Evolutionary conservation across 345 rosid genomes (phyloP), one percentile per base, ranked within the genome.

Genomic region (Moricandia arvensis): DNA sequence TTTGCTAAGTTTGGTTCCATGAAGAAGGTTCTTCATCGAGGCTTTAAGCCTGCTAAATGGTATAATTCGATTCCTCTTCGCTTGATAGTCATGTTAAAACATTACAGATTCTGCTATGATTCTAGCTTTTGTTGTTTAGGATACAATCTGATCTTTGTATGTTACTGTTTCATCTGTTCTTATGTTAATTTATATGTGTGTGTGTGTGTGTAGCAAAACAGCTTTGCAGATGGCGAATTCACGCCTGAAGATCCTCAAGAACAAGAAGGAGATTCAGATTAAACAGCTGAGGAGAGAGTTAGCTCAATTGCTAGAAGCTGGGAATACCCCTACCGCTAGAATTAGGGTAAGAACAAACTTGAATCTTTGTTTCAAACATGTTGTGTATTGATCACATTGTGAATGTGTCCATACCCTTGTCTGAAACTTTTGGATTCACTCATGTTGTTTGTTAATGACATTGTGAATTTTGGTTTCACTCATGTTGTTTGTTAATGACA

Each of bases 1-100:
- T 17, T 65, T 30, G 63, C 8, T 37, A 65, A 59, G 29, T 31
- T 45, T 73, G 2, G 43, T 31, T 63, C 59, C 10, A 35, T 80
- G 76, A 57, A 72, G 24, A 79, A 75, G 62, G 85, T 86, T 82
- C 90, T 91, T 35, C 89, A 89, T 62, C 82, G 79, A 80, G 87
- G 96, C 83, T 94, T 91, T 83, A 94, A 94, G 86, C 85, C 97
- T 34, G 93, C 95, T 0, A 91, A 94, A 84, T 94, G 98, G 97
- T 93, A 71, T 5, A n/a, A 63, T 8, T 69, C 62, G 16, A 45
- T 64, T 77, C 34, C 24, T 49, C 24, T 74, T 55, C n/a, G 8
- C 10, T 74, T 29, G 13, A 26, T 30, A 26, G 0, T 35, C n/a
- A 34, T 63, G 54, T 63, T 49, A 0, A 11, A 5, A 45, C 6